Evolutionary conservation across 495 filamentous ascomycete species (phyloP).

Genomic region (Tetracladium marchalianum): DNA sequence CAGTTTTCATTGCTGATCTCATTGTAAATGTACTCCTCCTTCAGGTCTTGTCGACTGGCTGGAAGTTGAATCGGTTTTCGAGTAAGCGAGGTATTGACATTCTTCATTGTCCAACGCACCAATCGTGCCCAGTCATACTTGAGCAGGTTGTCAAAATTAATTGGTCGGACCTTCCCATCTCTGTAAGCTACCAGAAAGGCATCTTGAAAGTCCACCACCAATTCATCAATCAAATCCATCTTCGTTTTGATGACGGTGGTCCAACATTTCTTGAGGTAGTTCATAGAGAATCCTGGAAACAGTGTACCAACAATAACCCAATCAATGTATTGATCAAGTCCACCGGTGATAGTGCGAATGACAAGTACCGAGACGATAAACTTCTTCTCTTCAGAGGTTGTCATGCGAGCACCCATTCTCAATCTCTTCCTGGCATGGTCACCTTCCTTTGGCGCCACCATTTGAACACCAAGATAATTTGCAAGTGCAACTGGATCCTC

Average conservation of each 20-base stretch:
- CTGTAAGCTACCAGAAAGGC: slow-evolving; percentile 69
- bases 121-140: slow-evolving; percentile 69
- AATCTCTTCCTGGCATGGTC: background rate
- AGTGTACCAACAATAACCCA: slow-evolving; percentile 61
- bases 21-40: slow-evolving; percentile 22
- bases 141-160: slow-evolving; percentile 63
- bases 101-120: slow-evolving; percentile 54
- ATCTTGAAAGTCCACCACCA: slow-evolving; percentile 70
- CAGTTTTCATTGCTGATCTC: slow-evolving; percentile 17
- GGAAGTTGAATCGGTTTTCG: slow-evolving; percentile 22
- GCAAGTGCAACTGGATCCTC: background rate
- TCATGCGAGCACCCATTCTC: slow-evolving; percentile 20
- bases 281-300: slow-evolving; percentile 51
- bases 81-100: slow-evolving; percentile 19
- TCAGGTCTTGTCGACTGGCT: slow-evolving; percentile 23
- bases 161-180: slow-evolving; percentile 49
- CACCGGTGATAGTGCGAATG: slow-evolving; percentile 63
- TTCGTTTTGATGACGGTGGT: slow-evolving; percentile 45
- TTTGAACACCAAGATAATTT: slow-evolving; percentile 4
- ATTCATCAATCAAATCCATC: slow-evolving; percentile 49
- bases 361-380: slow-evolving; percentile 64
- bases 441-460: slow-evolving; percentile 2
- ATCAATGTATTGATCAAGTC: slow-evolving; percentile 56
- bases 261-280: slow-evolving; percentile 52
- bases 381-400: slow-evolving; percentile 20